Evolutionary conservation across 116 monocot genomes (phyloP), one percentile per base, ranked within the genome.

Genomic region (Papilionanthe hybrid): DNA sequence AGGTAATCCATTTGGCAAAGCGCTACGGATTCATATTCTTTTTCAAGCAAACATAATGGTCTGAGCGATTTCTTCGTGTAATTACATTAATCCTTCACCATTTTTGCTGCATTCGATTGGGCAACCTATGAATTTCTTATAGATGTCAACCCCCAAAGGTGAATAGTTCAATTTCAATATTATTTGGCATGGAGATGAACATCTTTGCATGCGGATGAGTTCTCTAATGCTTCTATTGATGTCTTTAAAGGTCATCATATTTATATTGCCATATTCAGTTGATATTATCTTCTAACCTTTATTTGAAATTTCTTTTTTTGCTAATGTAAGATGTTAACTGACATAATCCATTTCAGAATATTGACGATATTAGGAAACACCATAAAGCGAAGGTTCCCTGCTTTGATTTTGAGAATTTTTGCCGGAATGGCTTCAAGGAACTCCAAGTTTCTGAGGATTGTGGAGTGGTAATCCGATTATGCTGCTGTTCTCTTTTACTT

Each of bases 391-490:
- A 98, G 86, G 90, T 98, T 77, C 98, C 98, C 29, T 89, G 88
- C 80, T 98, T 98, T 85, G 98, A 98, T 88, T 98, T 98, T 86
- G 98, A 98, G 85, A 94, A 88, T 50, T 91, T 86, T 82, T 85
- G 83, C 57, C 89, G 98, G 55, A 86, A 86, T 81, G 94, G 93
- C 78, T 98, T 98, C 69, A 91, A 89, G 79, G 94, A 98, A 27
- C 87, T 98, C 86, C 87, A 90, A 83, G 88, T 98, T 82, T 98
- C 98, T 67, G 98, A 98, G 84, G 94, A 98, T 44, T 94, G 92
- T 90, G 98, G 94, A 71, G 94, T 98, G 92, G 98, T 98, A 97
- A 87, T 81, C 5, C 65, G 80, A 78, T 78, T 8, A 22, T 55
- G 10, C 37, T 79, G 25, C 30, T 60, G 28, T 60, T 20, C 55